Conservation (phyloP, 768 basidiomycete species). For the Termitomyces eurrhizus region DNA sequence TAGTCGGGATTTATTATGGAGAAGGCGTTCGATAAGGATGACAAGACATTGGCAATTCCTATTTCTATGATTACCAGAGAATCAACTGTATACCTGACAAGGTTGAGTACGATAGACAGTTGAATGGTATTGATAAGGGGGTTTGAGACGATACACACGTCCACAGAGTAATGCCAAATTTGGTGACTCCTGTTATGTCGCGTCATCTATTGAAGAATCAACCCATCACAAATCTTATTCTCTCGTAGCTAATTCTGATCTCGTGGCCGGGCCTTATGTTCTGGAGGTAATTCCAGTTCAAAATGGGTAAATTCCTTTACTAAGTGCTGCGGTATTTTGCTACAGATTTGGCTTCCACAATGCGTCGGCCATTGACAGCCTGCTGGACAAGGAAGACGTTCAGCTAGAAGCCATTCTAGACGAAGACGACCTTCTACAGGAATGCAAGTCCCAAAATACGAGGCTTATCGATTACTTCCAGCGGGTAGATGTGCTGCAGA, state of each 20-base stretch:
- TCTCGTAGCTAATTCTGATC: constrained; percentile 12
- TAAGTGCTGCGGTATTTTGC: constrained; percentile 29
- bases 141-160: neutral
- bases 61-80: neutral
- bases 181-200: constrained; percentile 14
- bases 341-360: constrained; percentile 87
- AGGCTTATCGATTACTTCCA: constrained; percentile 86
- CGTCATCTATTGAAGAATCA: constrained; percentile 5
- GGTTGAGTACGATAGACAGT: neutral
- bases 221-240: constrained; percentile 9
- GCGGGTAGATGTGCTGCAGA: constrained; percentile 74
- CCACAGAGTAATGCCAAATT: constrained; percentile 3
- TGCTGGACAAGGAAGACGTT: constrained; percentile 88
- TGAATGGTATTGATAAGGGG: neutral
- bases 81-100: neutral
- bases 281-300: constrained; percentile 44
- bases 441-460: constrained; percentile 93
- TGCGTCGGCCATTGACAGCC: constrained; percentile 83
- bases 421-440: constrained; percentile 90
- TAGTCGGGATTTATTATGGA: neutral
- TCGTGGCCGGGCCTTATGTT: constrained; percentile 34
- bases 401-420: constrained; percentile 88
- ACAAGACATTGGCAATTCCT: neutral
- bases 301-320: constrained; percentile 21
- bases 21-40: neutral